Evolutionary conservation across 768 basidiomycete genomes (phyloP), one percentile per base, ranked within the genome.

Genomic region (Floccularia luteovirens): DNA sequence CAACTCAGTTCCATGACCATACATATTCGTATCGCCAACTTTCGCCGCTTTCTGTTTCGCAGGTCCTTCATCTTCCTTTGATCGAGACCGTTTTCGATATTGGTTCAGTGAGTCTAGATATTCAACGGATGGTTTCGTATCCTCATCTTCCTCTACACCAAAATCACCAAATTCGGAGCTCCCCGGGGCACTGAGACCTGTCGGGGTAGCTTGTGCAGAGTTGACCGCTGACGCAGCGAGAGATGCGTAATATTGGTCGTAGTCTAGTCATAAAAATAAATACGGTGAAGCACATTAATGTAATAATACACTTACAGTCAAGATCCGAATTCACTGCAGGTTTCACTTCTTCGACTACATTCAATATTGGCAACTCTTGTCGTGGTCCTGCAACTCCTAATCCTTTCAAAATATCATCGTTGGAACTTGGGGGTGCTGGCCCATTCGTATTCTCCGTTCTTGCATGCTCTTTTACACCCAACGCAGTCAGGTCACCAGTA

Each of bases 401-500:
- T 0, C 86, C 84, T 46, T 67, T 77, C 54, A 88, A 53, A 31
- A 82, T 78, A 43, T 86, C 82, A 51, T 89, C 87, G 49, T 82
- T 84, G 24, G 76, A 75, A 43, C 61, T 63, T 8, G 27, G 27
- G 14, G 8, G 10, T 30, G 27, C 8, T 14, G 8, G 27, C 27
- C 47, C 43, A 42, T 43, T 49, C 43, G 50, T 61, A 10, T 46
- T 53, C 39, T 72, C 72, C 19, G 69, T 60, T 42, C 80, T 64
- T n/a, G 74, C 77, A 45, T 58, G 75, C 56, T 88, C 85, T 50
- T 79, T 75, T 42, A 87, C 73, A 14, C 91, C 90, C 28, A 93
- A 69, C 16, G 89, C 84, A 1, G 94, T 96, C 44, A 91, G 65
- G 48, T 93, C 86, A 6, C 92, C 91, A 3, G 90, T 82, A 45